Conservation (phyloP, 73 alveolate genomes). For the Paraurostyla sp. region DNA sequence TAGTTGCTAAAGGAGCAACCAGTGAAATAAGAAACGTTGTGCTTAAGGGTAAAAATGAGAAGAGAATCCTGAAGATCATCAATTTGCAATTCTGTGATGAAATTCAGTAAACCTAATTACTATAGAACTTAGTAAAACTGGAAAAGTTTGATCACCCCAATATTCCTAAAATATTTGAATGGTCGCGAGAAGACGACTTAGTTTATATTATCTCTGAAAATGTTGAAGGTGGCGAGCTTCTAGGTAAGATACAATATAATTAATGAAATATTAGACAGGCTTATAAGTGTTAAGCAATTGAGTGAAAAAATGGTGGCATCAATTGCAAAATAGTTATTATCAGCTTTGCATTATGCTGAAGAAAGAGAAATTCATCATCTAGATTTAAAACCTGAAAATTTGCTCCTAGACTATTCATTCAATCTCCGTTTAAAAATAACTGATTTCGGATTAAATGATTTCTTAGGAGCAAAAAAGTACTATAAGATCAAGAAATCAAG, state of each 20-base stretch:
- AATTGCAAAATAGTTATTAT: conserved; percentile 1
- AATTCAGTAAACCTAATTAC: not conserved
- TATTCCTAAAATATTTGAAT: not conserved
- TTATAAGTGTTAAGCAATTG: conserved; percentile 17
- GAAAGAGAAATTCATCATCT: not conserved
- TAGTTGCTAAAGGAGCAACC: conserved; percentile 9
- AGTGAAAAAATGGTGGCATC: conserved; percentile 40
- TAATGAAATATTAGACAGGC: too few relatives aligned
- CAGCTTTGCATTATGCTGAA: conserved; percentile 33
- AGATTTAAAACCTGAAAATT: conserved; percentile 35
- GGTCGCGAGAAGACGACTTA: not conserved
- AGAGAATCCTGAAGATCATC: not conserved
- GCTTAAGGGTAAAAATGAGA: not conserved
- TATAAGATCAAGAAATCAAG: not conserved
- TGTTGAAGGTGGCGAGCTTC: conserved; percentile 28
- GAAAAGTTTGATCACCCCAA: conserved; percentile 22
- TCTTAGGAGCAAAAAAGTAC: not conserved
- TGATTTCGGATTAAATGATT: conserved; percentile 27
- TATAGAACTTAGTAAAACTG: not conserved
- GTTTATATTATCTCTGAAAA: not conserved
- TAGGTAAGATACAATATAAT: too few relatives aligned
- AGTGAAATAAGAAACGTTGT: not conserved
- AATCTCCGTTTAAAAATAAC: not conserved
- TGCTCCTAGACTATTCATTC: not conserved
- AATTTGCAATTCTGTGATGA: not conserved